Evolutionary conservation across 2,329 filamentous ascomycete genomes (phyloP), one percentile per base, ranked within the genome.

Genomic region (Colletotrichum noveboracense): DNA sequence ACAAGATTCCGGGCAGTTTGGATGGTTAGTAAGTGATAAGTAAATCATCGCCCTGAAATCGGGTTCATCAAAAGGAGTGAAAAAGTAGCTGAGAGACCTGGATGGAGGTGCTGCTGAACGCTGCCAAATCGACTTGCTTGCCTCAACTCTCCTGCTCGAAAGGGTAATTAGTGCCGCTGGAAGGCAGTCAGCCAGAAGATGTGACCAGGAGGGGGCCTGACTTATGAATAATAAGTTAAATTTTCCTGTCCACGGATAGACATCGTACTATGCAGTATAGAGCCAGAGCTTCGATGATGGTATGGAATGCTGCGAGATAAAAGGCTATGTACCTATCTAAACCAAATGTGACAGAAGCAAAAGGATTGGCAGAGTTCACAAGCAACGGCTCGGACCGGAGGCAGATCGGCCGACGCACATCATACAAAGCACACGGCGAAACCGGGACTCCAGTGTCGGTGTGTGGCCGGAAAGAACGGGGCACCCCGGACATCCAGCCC

Each of bases 1-100:
- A n/a, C 38, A 48, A 0, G 9, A 0, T 6, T 12, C 18, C 18
- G 3, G 9, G 38, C 38, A 48, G 0, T 1, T 0, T 48, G 18
- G 0, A 10, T n/a, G 0, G 38, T 48, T 48, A 48, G 38, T 12
- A 1, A 48, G 3, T 48, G 38, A 6, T 48, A 1, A n/a, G 2
- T 48, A n/a, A 43, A 43, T 38, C 18, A 10, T 10, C 38, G 2
- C 2, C 3, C 38, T 43, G 7, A 10, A 16, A 6, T 18, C 2
- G 3, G 8, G 38, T 10, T 43, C 38, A 6, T 10, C 8, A 5
- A n/a, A 18, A 6, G 38, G 18, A 43, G 5, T 6, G 8, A 43
- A 8, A 0, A 3, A 6, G 9, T 48, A n/a, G 18, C 9, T 43
- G 0, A 2, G 0, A 43, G 38, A 3, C 38, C 8, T 38, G 7